phyloP scores from a whole-genome alignment of 345 rosid species.

The Laguncularia racemosa region DNA sequence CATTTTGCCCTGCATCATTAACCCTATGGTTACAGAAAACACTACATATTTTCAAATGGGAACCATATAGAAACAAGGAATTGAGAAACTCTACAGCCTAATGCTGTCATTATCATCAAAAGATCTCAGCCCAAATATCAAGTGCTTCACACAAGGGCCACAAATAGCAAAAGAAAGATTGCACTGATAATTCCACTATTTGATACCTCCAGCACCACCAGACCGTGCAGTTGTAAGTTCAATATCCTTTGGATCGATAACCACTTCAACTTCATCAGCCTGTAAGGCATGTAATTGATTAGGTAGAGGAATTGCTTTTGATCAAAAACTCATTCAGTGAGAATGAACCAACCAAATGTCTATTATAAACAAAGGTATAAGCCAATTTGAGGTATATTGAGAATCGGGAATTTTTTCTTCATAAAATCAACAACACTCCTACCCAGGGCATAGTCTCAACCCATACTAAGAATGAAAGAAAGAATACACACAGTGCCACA shows the following conservation, averaged over 20 bases:
- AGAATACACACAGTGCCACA: no score
- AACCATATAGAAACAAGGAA: no score
- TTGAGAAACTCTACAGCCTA: no score
- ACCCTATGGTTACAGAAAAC: slow-evolving; percentile 7
- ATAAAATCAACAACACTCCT: no score
- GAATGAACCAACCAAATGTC: no score
- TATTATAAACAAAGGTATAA: no score
- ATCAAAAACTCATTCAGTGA: background rate
- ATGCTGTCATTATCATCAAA: no score
- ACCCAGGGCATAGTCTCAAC: no score
- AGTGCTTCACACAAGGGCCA: background rate
- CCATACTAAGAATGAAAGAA: no score
- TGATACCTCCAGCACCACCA: slow-evolving; percentile 96
- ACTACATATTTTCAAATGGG: background rate
- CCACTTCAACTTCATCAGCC: slow-evolving; percentile 97
- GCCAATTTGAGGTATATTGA: no score
- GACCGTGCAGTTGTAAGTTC: slow-evolving; percentile 95
- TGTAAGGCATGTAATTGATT: slow-evolving; percentile 11
- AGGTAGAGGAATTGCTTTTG: background rate
- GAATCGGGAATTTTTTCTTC: no score
- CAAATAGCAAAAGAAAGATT: background rate
- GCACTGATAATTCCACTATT: slow-evolving; percentile 5
- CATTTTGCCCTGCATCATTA: slow-evolving; percentile 78
- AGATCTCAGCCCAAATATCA: no score
- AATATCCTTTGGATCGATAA: slow-evolving; percentile 87